These are phyloP conservation scores for Phytophthora multivora DNA, from an alignment of 352 stramenopile species.

Conservation along the genomic window DNA sequence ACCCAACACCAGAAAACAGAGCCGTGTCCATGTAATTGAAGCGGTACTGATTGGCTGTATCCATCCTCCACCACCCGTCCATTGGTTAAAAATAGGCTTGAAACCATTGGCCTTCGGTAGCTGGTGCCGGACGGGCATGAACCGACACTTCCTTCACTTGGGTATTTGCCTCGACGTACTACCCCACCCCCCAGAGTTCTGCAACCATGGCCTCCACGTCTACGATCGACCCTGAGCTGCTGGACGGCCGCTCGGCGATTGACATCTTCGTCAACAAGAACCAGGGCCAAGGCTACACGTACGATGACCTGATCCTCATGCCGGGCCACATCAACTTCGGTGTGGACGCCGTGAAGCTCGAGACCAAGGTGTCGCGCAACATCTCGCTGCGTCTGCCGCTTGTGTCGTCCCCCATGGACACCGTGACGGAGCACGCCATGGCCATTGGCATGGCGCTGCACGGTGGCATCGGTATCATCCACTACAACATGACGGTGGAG, in stretches of 20 bases:
- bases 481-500: conserved; percentile 99
- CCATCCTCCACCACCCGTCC: background rate
- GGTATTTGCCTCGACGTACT: conserved; percentile 32
- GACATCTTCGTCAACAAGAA: conserved; percentile 91
- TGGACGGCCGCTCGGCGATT: conserved; percentile 76
- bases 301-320: conserved; percentile 84
- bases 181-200: background rate
- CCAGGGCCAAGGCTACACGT: conserved; percentile 82
- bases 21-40: conserved; percentile 3
- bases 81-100: conserved; percentile 48
- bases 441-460: conserved; percentile 99
- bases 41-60: conserved; percentile 17
- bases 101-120: conserved; percentile 54
- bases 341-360: conserved; percentile 91
- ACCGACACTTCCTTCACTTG: conserved; percentile 43
- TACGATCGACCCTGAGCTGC: conserved; percentile 54
- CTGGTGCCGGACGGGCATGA: conserved; percentile 17
- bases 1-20: background rate
- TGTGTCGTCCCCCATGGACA: conserved; percentile 99
- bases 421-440: conserved; percentile 99
- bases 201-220: conserved; percentile 17
- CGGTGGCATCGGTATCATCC: conserved; percentile 99
- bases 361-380: conserved; percentile 93
- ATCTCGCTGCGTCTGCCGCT: conserved; percentile 97
- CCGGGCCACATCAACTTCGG: conserved; percentile 79